A percentile compares a stretch with the other conserved stretches of the same genome.
These are phyloP conservation scores for Citrus glauca DNA, from an alignment of 345 rosid species.

Conservation along the genomic window DNA sequence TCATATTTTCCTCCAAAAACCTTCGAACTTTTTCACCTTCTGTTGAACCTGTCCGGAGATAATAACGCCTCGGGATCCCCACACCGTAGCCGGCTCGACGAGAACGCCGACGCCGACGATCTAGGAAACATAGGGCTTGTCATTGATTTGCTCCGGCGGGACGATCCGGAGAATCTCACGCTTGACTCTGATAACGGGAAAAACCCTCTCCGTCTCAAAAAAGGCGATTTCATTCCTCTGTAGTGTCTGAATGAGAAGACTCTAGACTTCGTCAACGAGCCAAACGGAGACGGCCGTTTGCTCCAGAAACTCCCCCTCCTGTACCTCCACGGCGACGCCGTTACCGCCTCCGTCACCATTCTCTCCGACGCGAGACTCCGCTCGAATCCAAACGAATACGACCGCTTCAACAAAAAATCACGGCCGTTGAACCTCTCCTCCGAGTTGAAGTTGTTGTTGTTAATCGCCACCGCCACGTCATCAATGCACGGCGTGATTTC, in stretches of 20 bases:
- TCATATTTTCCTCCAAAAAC: neutral
- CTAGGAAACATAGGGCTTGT: conserved; percentile 73
- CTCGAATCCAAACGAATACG: conserved; percentile 84
- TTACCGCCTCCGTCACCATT: conserved; percentile 58
- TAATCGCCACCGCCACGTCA: conserved; percentile 40
- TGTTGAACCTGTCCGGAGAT: conserved; percentile 86
- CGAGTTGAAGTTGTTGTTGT: conserved; percentile 15
- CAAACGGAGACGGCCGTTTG: conserved; percentile 84
- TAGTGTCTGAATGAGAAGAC: conserved; percentile 74
- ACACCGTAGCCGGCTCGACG: conserved; percentile 87
- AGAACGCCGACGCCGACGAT: conserved; percentile 37
- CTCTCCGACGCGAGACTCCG: conserved; percentile 68
- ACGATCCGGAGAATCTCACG: conserved; percentile 49
- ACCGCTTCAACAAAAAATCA: conserved; percentile 52
- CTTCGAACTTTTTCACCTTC: conserved; percentile 23
- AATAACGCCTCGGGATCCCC: conserved; percentile 97
- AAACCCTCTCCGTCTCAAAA: conserved; percentile 58
- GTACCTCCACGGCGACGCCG: conserved; percentile 82
- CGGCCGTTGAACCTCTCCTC: conserved; percentile 49
- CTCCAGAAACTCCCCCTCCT: conserved; percentile 76
- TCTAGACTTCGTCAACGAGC: conserved; percentile 60
- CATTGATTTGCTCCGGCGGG: conserved; percentile 69
- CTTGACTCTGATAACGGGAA: conserved; percentile 70
- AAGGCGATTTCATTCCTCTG: conserved; percentile 72
- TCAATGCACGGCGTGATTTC: conserved; percentile 51